Conservation (phyloP, 169 alveolate genomes). For the Blepharisma undulans region DNA sequence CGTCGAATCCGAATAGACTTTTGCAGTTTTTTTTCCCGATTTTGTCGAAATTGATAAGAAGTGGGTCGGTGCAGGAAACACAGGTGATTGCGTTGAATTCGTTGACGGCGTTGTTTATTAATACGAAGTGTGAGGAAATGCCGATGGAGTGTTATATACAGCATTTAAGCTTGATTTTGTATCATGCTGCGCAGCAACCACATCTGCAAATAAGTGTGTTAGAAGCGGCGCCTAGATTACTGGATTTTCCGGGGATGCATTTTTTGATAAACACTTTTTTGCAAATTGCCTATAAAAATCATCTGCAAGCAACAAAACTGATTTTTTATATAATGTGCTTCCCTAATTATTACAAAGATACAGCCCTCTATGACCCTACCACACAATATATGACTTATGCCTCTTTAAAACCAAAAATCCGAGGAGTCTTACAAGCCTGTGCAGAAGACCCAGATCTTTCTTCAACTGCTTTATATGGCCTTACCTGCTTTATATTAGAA, state of each 20-base stretch:
- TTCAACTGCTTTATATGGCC: slow-evolving; percentile 10
- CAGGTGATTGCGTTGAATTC: background rate
- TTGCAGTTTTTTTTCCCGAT: slow-evolving; percentile 17
- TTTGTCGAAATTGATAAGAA: slow-evolving; percentile 2
- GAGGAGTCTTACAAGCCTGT: background rate
- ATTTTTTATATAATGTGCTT: slow-evolving; percentile 22
- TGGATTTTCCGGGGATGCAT: background rate
- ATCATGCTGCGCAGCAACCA: background rate
- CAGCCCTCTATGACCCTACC: background rate
- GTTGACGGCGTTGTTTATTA: background rate
- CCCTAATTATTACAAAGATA: slow-evolving; percentile 6
- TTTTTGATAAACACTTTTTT: background rate
- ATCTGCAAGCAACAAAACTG: background rate
- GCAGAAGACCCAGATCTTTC: background rate
- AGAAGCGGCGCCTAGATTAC: background rate
- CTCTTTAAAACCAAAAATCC: background rate
- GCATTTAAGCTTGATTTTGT: background rate
- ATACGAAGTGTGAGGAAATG: slow-evolving; percentile 8
- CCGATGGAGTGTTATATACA: slow-evolving; percentile 13
- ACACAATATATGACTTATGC: background rate
- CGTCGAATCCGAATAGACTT: slow-evolving; percentile 4
- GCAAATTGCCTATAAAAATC: background rate
- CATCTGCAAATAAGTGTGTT: background rate
- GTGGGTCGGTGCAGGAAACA: background rate
- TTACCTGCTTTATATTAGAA: background rate